phyloP scores from a whole-genome alignment of 2,329 filamentous ascomycete genomes.

The Thielaviopsis musarum region DNA sequence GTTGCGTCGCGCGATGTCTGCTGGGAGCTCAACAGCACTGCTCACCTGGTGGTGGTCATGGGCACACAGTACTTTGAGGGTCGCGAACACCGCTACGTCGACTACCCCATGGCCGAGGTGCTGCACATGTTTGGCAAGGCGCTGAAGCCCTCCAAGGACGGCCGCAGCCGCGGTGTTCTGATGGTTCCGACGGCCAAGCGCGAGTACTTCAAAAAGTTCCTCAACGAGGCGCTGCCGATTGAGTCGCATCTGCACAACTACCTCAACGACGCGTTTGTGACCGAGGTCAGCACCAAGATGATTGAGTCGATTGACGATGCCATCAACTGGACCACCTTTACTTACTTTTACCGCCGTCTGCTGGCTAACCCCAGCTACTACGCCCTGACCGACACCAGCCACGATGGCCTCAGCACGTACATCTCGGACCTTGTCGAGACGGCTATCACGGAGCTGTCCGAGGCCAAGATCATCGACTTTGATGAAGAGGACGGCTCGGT shows the following conservation, averaged over 20 bases:
- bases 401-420: constrained; percentile 86
- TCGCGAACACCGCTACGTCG: constrained; percentile 88
- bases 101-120: constrained; percentile 87
- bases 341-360: constrained; percentile 90
- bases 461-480: constrained; percentile 89
- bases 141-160: constrained; percentile 60
- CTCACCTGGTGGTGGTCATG: constrained; percentile 90
- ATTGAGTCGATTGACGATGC: constrained; percentile 92
- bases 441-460: constrained; percentile 74
- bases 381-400: constrained; percentile 69
- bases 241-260: constrained; percentile 88
- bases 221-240: constrained; percentile 87
- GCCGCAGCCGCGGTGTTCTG: constrained; percentile 73
- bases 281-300: constrained; percentile 90
- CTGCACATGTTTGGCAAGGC: constrained; percentile 97
- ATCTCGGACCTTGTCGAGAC: constrained; percentile 89
- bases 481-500: constrained; percentile 88
- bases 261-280: constrained; percentile 89
- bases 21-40: constrained; percentile 81
- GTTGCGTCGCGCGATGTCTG: constrained; percentile 68
- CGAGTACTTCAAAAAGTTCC: constrained; percentile 97
- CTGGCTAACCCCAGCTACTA: constrained; percentile 96
- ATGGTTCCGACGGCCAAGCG: constrained; percentile 92
- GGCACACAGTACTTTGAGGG: constrained; percentile 96
- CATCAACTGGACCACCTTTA: constrained; percentile 96